Conservation (phyloP, 345 rosid species). For the Dovyalis caffra region DNA sequence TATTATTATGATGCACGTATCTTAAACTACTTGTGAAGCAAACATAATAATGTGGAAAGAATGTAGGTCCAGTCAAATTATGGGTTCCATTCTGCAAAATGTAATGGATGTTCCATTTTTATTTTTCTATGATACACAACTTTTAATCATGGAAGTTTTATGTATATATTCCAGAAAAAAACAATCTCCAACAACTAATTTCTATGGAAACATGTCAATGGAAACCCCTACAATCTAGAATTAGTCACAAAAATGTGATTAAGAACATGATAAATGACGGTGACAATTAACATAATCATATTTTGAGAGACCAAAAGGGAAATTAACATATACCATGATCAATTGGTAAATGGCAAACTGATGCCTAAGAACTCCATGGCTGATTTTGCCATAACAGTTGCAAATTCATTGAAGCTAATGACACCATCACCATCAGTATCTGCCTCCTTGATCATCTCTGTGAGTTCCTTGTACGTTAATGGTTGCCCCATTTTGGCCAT, state of each 20-base stretch:
- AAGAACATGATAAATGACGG: too few relatives aligned
- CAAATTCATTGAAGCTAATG: slow-evolving; percentile 71
- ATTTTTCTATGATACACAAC: too few relatives aligned
- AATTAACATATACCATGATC: slow-evolving; percentile 13
- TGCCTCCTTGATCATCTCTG: slow-evolving; percentile 78
- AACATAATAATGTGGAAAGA: too few relatives aligned
- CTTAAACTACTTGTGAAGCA: too few relatives aligned
- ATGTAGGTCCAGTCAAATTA: too few relatives aligned
- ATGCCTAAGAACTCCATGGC: slow-evolving; percentile 51
- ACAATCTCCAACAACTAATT: neutral
- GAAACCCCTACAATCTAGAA: neutral
- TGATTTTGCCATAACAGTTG: slow-evolving; percentile 72
- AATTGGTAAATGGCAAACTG: slow-evolving; percentile 19
- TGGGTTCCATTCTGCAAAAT: too few relatives aligned
- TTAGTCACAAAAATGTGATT: too few relatives aligned
- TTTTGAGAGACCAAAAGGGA: neutral
- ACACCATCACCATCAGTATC: slow-evolving; percentile 79
- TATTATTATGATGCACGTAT: too few relatives aligned
- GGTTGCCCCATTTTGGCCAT: slow-evolving; percentile 96
- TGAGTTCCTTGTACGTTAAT: slow-evolving; percentile 60
- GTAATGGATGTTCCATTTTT: too few relatives aligned
- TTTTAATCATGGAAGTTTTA: neutral
- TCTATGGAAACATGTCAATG: neutral
- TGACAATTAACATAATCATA: too few relatives aligned
- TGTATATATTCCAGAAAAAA: too few relatives aligned